Percentiles rank a stretch among this genome's conserved stretches.
Conservation (phyloP, 2,329 filamentous ascomycete species). For the Botrytis squamosa region DNA sequence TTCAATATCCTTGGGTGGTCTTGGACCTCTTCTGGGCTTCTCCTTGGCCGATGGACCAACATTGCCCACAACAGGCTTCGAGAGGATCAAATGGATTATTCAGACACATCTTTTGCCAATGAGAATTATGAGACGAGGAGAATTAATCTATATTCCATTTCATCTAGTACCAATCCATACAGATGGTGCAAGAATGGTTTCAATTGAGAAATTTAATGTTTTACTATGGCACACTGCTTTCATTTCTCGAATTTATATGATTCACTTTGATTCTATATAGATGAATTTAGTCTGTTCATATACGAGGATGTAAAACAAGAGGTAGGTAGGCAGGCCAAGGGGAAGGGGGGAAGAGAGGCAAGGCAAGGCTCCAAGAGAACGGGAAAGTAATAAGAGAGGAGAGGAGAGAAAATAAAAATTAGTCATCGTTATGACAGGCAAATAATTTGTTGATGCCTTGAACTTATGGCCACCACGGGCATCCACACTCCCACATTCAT, state of each 20-base stretch:
- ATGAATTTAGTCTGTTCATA: neutral
- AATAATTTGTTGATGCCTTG: no score
- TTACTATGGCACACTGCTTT: neutral
- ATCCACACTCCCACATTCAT: neutral
- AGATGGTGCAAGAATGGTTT: neutral
- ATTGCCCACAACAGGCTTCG: neutral
- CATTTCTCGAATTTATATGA: neutral
- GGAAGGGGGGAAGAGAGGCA: neutral
- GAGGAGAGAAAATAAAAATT: no score
- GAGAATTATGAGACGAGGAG: neutral
- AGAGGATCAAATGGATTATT: neutral
- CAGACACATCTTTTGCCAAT: neutral
- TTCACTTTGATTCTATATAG: neutral
- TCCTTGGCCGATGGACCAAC: conserved; percentile 1
- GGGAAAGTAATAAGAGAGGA: no score
- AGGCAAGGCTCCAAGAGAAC: neutral
- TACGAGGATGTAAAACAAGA: neutral
- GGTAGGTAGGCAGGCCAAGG: neutral
- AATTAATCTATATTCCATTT: neutral
- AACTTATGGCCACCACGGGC: no score
- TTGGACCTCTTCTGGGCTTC: conserved; percentile 4
- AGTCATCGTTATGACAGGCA: no score
- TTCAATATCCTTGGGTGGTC: neutral
- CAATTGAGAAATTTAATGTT: neutral
- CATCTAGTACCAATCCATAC: neutral